A percentile compares a stretch with the other conserved stretches of the same genome.
phyloP scores from a whole-genome alignment of 768 basidiomycete genomes.

The Xanthoconium stramineum region DNA sequence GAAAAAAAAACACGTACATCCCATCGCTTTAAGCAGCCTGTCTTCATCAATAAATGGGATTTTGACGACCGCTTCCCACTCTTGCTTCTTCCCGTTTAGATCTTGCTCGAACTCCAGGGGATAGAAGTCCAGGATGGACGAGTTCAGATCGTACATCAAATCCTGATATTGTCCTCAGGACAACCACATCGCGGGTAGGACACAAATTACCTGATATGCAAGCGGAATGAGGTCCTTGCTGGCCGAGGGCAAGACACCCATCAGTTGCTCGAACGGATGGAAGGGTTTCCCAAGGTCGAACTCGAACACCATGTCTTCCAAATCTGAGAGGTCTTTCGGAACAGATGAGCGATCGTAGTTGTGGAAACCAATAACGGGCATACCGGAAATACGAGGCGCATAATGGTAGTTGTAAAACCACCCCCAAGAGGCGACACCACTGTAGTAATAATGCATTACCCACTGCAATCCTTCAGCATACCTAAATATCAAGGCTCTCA shows the following conservation, averaged over 20 bases:
- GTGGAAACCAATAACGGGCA: conserved; percentile 12
- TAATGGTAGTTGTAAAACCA: conserved; percentile 99
- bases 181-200: not conserved
- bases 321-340: conserved; percentile 48
- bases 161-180: conserved; percentile 48
- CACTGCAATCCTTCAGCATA: conserved; percentile 96
- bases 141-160: conserved; percentile 80
- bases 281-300: conserved; percentile 90
- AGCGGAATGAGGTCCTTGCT: conserved; percentile 84
- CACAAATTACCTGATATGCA: conserved; percentile 69
- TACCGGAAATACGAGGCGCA: conserved; percentile 93
- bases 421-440: conserved; percentile 95
- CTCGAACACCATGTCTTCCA: conserved; percentile 79
- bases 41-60: conserved; percentile 94
- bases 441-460: conserved; percentile 99
- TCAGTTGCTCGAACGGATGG: conserved; percentile 90
- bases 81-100: conserved; percentile 96
- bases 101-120: conserved; percentile 89
- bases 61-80: conserved; percentile 99
- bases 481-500: conserved; percentile 68
- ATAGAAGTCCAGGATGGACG: conserved; percentile 93
- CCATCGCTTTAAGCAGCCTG: conserved; percentile 80
- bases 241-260: conserved; percentile 94
- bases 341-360: conserved; percentile 1
- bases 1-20: conserved; percentile 38